Percentiles rank a stretch among this genome's conserved stretches.
These are phyloP conservation scores for Aaosphaeria pasadenensis DNA, from an alignment of 2,329 filamentous ascomycete genomes.

Conservation along the genomic window DNA sequence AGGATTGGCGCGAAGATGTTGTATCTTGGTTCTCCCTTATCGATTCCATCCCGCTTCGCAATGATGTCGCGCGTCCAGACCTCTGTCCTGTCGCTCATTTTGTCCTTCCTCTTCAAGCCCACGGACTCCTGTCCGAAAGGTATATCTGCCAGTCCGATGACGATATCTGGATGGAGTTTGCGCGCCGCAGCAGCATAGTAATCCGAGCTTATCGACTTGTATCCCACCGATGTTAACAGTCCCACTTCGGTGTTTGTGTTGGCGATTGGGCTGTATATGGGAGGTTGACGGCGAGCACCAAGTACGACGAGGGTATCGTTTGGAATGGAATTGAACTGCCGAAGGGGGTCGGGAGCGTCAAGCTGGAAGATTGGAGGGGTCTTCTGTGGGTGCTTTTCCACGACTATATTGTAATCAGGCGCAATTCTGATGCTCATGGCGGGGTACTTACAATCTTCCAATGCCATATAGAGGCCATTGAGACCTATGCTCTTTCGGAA, in stretches of 20 bases:
- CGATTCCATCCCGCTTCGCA: constrained; percentile 34
- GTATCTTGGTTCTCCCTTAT: constrained; percentile 24
- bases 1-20: constrained; percentile 63
- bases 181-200: constrained; percentile 67
- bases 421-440: not conserved
- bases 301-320: constrained; percentile 66
- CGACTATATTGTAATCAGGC: constrained; percentile 45
- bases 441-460: constrained; percentile 86
- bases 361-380: constrained; percentile 54
- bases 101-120: constrained; percentile 69
- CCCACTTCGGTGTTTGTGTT: constrained; percentile 71
- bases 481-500: constrained; percentile 64
- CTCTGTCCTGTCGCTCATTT: constrained; percentile 84
- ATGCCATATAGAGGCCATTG: constrained; percentile 70
- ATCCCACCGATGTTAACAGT: constrained; percentile 84
- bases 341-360: constrained; percentile 54
- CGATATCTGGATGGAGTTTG: constrained; percentile 74
- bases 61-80: constrained; percentile 74
- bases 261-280: constrained; percentile 65
- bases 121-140: constrained; percentile 57
- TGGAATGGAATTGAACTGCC: constrained; percentile 73
- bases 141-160: constrained; percentile 73
- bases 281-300: constrained; percentile 72
- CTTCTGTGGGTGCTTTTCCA: constrained; percentile 55
- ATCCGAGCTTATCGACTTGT: constrained; percentile 64